Conservation (phyloP, 345 rosid species). For the Turnera subulata region DNA sequence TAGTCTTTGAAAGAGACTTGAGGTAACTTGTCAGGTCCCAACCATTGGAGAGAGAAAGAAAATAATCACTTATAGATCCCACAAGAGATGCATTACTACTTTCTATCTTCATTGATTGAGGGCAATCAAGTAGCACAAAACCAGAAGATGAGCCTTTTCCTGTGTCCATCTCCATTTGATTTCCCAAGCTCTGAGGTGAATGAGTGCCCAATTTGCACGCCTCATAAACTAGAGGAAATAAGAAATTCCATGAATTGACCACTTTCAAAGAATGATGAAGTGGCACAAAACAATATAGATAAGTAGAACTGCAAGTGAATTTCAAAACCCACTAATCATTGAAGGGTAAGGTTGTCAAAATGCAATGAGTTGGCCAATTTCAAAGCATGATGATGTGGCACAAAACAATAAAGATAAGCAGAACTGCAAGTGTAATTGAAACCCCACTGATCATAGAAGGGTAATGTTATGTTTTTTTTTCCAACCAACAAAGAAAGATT, state of each 20-base stretch:
- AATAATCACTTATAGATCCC: slow-evolving; percentile 97
- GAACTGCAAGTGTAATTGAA: too few relatives aligned
- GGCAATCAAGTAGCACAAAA: slow-evolving; percentile 90
- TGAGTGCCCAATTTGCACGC: slow-evolving; percentile 92
- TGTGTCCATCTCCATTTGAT: slow-evolving; percentile 74
- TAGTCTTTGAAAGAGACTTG: slow-evolving; percentile 85
- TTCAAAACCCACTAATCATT: too few relatives aligned
- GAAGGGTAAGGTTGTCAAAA: too few relatives aligned
- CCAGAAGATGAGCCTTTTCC: slow-evolving; percentile 71
- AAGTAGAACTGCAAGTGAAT: not conserved
- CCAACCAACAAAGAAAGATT: too few relatives aligned
- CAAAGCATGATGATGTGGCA: too few relatives aligned
- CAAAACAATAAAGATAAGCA: too few relatives aligned
- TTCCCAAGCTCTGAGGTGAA: slow-evolving; percentile 74
- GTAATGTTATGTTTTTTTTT: too few relatives aligned
- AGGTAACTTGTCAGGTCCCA: slow-evolving; percentile 96
- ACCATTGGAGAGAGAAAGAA: slow-evolving; percentile 94
- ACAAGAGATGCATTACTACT: slow-evolving; percentile 85
- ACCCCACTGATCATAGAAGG: too few relatives aligned
- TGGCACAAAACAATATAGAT: not conserved
- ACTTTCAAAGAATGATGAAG: not conserved
- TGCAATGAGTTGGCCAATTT: too few relatives aligned
- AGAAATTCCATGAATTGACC: slow-evolving; percentile 1
- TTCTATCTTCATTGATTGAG: slow-evolving; percentile 97
- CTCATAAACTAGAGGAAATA: slow-evolving; percentile 63